Base-by-base conservation (phyloP, 176 grass and related monocot genomes). In the Ampelocalamus luodianensis region DNA sequence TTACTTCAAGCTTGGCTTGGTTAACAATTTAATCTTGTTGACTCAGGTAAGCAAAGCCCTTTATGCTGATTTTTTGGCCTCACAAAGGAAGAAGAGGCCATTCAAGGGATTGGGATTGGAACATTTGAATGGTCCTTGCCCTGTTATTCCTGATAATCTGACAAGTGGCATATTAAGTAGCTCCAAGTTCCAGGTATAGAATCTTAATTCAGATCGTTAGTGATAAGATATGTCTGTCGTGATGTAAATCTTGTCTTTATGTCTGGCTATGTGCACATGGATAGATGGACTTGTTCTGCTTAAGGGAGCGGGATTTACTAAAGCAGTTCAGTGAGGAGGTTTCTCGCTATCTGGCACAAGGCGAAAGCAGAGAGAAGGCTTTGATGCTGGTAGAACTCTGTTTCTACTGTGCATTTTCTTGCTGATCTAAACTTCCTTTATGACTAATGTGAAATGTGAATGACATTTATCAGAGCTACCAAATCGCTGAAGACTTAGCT, bases 31-130 rank as follows among this genome's bases (percentile, higher is more conserved):
- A 74, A 78, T 20, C 39, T 56, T 79, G 16, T 93, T 88, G 38
- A 50, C 37, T 29, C 88, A 99, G 96, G 93, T 99, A 85, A 99
- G 96, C 88, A 99, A 99, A 91, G 91, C 91, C 70, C 91, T 99
- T 14, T 91, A 96, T 85, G 90, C 80, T 71, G 93, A 96, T 85
- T 89, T 92, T 91, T 68, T 92, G 45, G 84, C 86, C 20, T 84
- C 79, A 45, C 88, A 86, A 84, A 96, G 82, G 73, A 99, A 86
- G 81, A 92, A 92, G 62, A 84, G 78, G 32, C 86, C 91, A 86
- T 94, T 94, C 46, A 91, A 92, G 53, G 91, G 91, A 77, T 75
- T 99, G 70, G 93, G 96, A 71, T 80, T 96, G 76, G 91, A 96
- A 88, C 96, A 99, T 73, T 85, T 99, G 79, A 96, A 99, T 84